Evolutionary conservation across 1,139 yeast species (phyloP).

Genomic region (Debaryomyces psychrophilus): DNA sequence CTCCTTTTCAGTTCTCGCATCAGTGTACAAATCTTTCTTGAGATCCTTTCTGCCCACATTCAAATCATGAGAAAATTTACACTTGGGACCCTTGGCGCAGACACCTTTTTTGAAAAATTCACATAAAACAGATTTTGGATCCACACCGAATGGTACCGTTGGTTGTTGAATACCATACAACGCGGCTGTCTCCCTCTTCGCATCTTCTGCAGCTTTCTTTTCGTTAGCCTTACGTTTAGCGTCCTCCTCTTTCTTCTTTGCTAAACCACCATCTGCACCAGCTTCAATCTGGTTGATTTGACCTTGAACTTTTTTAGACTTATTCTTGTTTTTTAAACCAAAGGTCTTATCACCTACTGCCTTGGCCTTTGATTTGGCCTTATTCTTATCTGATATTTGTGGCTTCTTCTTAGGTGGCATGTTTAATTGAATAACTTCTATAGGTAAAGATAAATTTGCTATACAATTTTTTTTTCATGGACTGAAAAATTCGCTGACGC

Average conservation of each 20-base stretch:
- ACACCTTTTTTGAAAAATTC: slow-evolving; percentile 86
- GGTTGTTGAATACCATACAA: slow-evolving; percentile 74
- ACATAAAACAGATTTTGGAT: slow-evolving; percentile 93
- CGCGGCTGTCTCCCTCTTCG: slow-evolving; percentile 83
- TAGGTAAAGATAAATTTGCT: background rate
- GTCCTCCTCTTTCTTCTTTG: slow-evolving; percentile 76
- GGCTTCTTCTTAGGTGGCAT: slow-evolving; percentile 80
- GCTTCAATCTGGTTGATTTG: slow-evolving; percentile 75
- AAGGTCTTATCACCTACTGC: slow-evolving; percentile 87
- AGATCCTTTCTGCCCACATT: slow-evolving; percentile 83
- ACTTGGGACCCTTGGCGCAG: slow-evolving; percentile 87
- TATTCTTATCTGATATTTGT: slow-evolving; percentile 60
- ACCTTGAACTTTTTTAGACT: slow-evolving; percentile 88
- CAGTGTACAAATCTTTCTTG: slow-evolving; percentile 92
- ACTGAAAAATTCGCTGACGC: slow-evolving; percentile 9
- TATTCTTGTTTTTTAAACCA: slow-evolving; percentile 92
- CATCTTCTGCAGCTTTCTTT: slow-evolving; percentile 88
- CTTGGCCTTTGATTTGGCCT: slow-evolving; percentile 69
- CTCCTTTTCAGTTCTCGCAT: slow-evolving; percentile 74
- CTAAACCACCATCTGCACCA: slow-evolving; percentile 64
- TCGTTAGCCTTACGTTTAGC: slow-evolving; percentile 78
- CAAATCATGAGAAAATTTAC: slow-evolving; percentile 94
- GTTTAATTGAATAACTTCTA: slow-evolving; percentile 2
- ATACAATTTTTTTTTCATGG: slow-evolving; percentile 6
- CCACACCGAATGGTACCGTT: slow-evolving; percentile 95